phyloP scores from a whole-genome alignment of 2,329 filamentous ascomycete genomes.

The Thelonectria discophora region DNA sequence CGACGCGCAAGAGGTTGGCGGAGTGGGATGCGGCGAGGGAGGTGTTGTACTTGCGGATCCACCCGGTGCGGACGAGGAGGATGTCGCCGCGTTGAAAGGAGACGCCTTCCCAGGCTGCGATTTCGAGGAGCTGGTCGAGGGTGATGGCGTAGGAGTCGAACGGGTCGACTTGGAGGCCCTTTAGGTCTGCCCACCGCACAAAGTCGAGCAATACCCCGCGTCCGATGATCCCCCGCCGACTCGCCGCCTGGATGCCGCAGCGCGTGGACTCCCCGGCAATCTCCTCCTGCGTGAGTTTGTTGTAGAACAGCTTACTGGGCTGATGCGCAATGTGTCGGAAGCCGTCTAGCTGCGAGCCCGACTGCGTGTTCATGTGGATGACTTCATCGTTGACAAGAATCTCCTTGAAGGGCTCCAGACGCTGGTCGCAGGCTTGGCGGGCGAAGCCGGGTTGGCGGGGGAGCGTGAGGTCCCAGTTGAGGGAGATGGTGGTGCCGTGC shows the following conservation, averaged over 20 bases:
- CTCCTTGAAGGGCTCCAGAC: background rate
- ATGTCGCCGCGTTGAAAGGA: constrained; percentile 62
- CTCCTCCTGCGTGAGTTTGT: background rate
- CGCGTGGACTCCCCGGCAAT: background rate
- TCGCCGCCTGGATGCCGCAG: constrained; percentile 1
- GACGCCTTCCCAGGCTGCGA: constrained; percentile 54
- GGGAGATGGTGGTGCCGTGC: background rate
- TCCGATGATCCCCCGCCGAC: constrained; percentile 54
- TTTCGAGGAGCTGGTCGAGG: constrained; percentile 51
- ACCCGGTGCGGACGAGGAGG: constrained; percentile 64
- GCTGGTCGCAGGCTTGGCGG: background rate
- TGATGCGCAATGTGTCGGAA: constrained; percentile 8
- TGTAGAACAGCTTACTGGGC: background rate
- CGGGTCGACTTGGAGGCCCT: constrained; percentile 48
- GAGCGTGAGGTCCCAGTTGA: background rate
- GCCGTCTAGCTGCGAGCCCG: constrained; percentile 7
- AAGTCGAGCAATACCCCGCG: constrained; percentile 64
- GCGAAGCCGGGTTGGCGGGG: constrained; percentile 1
- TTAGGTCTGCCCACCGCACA: constrained; percentile 52
- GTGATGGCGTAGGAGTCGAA: constrained; percentile 56
- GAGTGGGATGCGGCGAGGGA: constrained; percentile 35
- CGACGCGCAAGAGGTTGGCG: constrained; percentile 49
- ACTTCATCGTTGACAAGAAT: background rate
- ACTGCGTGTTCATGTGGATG: constrained; percentile 7
- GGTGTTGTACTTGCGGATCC: constrained; percentile 54